phyloP scores from a whole-genome alignment of 345 rosid genomes.

The Geranium brycei region DNA sequence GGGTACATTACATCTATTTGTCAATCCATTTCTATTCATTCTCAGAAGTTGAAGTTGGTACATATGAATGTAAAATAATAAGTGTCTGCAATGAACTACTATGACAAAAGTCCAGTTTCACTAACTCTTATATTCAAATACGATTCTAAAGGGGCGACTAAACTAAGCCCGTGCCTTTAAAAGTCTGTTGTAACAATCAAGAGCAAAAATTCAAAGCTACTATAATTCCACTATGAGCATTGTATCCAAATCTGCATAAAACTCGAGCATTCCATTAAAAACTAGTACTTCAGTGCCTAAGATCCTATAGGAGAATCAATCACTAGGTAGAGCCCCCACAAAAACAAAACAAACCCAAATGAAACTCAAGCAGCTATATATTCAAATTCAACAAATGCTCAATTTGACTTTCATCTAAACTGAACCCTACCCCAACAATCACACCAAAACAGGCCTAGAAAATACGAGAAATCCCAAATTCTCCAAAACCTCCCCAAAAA shows the following conservation, averaged over 20 bases:
- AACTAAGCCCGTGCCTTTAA: no score
- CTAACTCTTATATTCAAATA: no score
- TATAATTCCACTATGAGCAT: not conserved
- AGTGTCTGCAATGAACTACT: no score
- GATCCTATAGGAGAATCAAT: not conserved
- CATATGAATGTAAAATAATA: no score
- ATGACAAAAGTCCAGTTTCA: no score
- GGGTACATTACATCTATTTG: no score
- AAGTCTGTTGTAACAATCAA: no score
- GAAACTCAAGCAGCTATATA: not conserved
- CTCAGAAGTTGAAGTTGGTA: no score
- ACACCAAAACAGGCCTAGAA: not conserved
- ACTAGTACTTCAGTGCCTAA: not conserved
- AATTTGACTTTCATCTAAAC: not conserved
- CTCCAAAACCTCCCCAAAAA: slow-evolving; percentile 1
- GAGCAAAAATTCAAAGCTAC: not conserved
- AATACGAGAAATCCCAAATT: not conserved
- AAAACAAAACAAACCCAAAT: not conserved
- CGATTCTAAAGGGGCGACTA: no score
- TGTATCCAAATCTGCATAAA: not conserved
- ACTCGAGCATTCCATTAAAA: not conserved
- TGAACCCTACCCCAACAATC: no score
- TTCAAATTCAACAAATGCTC: not conserved
- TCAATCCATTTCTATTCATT: no score
- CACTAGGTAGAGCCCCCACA: not conserved